These are phyloP conservation scores for Grosmannia serpens DNA, from an alignment of 2,329 filamentous ascomycete genomes.

Conservation along the genomic window DNA sequence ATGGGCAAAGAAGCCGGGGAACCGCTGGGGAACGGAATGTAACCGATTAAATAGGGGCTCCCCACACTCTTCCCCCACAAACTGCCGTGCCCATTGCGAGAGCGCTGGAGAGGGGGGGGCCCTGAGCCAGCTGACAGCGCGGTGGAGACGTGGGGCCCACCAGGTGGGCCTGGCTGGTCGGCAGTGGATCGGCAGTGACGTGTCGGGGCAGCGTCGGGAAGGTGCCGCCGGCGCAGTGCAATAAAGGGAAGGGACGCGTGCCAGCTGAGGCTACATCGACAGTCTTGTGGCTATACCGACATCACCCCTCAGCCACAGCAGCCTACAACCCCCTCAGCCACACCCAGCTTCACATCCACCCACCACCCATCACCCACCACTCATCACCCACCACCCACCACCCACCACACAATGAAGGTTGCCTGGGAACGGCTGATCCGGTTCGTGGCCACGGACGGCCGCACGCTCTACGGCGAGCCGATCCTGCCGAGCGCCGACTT, in stretches of 20 bases:
- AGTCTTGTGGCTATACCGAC: too few relatives aligned
- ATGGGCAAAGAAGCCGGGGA: not conserved
- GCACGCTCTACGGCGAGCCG: slow-evolving; percentile 38
- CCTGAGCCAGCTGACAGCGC: not conserved
- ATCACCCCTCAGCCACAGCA: too few relatives aligned
- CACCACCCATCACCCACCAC: not conserved
- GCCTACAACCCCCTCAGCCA: too few relatives aligned
- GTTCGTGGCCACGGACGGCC: slow-evolving; percentile 39
- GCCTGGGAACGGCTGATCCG: slow-evolving; percentile 42
- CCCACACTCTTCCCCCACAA: not conserved
- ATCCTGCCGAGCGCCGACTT: slow-evolving; percentile 31
- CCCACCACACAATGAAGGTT: slow-evolving; percentile 16
- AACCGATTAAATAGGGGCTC: not conserved
- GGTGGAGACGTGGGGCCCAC: not conserved
- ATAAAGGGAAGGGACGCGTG: not conserved
- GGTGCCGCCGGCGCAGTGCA: not conserved
- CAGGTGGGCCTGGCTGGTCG: not conserved
- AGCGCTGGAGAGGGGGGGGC: not conserved
- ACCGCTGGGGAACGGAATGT: not conserved
- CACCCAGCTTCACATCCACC: too few relatives aligned
- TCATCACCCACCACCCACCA: not conserved
- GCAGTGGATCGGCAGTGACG: too few relatives aligned
- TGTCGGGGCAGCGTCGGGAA: not conserved
- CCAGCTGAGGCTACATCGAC: too few relatives aligned
- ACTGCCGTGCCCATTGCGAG: not conserved